Conservation (phyloP, 192 early-diverging fungal species). For the Umbelopsis ramanniana region DNA sequence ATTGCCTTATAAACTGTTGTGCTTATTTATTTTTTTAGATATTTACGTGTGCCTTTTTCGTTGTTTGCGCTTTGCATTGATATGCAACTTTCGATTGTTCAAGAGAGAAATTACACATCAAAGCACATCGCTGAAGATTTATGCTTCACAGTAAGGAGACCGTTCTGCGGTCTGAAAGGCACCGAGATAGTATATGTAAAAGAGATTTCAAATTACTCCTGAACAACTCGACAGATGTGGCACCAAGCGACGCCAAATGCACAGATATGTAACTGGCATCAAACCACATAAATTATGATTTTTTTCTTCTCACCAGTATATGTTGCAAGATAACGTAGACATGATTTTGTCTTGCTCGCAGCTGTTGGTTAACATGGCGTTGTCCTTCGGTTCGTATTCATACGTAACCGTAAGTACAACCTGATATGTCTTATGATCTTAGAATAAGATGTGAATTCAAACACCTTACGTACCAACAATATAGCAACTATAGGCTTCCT, state of each 20-base stretch:
- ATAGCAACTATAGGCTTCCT: too few species aligned
- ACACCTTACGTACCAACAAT: not conserved
- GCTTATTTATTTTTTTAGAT: too few species aligned
- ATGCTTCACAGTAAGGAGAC: too few species aligned
- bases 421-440: not conserved
- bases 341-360: not conserved
- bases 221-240: not conserved
- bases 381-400: not conserved
- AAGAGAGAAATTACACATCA: too few species aligned
- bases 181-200: too few species aligned
- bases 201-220: too few species aligned
- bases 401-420: not conserved
- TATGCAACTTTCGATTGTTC: too few species aligned
- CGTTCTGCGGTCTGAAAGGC: too few species aligned
- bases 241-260: not conserved
- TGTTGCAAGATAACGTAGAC: not conserved
- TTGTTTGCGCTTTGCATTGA: too few species aligned
- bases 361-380: not conserved
- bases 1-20: too few species aligned
- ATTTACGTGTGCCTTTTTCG: too few species aligned
- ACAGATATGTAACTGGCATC: not conserved
- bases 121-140: too few species aligned
- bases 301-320: not conserved
- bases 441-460: not conserved
- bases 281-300: not conserved